Base-by-base conservation (phyloP, 108 stramenopile genomes). In the Cyclotella distinguenda region DNA sequence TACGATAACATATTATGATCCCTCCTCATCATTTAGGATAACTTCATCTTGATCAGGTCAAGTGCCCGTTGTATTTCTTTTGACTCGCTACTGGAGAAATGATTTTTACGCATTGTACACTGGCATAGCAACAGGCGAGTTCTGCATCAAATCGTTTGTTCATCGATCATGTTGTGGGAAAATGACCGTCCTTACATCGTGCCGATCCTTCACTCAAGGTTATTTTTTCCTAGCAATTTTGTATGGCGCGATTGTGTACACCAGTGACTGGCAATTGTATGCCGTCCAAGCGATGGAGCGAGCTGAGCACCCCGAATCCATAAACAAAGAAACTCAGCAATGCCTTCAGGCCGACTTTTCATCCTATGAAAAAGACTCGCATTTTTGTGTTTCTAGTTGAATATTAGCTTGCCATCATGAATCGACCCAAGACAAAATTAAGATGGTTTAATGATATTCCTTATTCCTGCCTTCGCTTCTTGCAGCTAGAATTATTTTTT, bases 1-100 rank as follows among this genome's bases (percentile, higher is more conserved):
- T n/a, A n/a, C n/a, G n/a, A n/a, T n/a, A n/a, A n/a, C n/a, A n/a
- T n/a, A n/a, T n/a, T n/a, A n/a, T n/a, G n/a, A n/a, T n/a, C n/a
- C n/a, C n/a, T n/a, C n/a, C n/a, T n/a, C n/a, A n/a, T n/a, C n/a
- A n/a, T n/a, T n/a, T n/a, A n/a, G n/a, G n/a, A 13, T 46, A n/a
- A 19, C 10, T 19, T 36, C 3, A 7, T n/a, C 15, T 18, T 31
- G 3, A 4, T 22, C 44, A 62, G 83, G 68, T 21, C 93, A 94
- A 70, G 89, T 94, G 1, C 93, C 89, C n/a, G 88, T 67, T 18
- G 87, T 90, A 1, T 56, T 79, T 50, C 27, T 94, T 9, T 68
- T 76, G 31, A 86, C 84, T 12, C 77, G 26, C 19, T 90, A 71
- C 56, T 89, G 88, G 89, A 56, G 85, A 42, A 60, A 77, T 23